Base-by-base conservation (phyloP, 192 early-diverging fungal genomes). In the Backusella liffmaniae region DNA sequence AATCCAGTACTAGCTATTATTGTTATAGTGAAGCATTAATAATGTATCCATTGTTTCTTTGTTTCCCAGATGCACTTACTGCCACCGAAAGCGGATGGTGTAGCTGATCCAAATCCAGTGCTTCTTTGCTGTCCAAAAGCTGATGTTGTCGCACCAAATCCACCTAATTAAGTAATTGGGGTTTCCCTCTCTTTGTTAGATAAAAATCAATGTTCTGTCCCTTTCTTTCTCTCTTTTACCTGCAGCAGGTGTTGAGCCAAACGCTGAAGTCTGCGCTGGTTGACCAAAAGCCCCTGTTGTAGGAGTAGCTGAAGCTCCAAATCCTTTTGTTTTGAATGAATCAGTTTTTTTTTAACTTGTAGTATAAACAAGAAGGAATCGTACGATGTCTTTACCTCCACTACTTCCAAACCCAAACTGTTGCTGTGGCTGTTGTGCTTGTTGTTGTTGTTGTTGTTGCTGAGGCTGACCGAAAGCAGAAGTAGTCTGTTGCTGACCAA, bases 51-150 rank as follows among this genome's bases (percentile, higher is more conserved):
- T 42, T 70, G 23, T 70, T 69, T 42, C 26, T 69, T 44, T 34
- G 15, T 46, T 30, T 29, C 41, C 41, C 3, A 36, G 9, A 36
- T 46, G 26, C 5, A 67, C 36, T 71, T 71, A 29, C 51, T 9
- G 7, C 26, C 71, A 18, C 73, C 83, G 75, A 76, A 77, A 12
- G 70, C 83, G 42, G 76, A 72, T 68, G 82, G 80, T n/a, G 79
- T 35, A 16, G 42, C 7, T 6, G 18, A 80, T 41, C 81, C 82
- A 73, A 88, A 88, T 0, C 79, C 88, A 44, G 80, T 69, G 5
- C 78, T 46, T 69, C 84, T 72, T 23, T 78, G 76, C 67, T 83
- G 73, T 39, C 72, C 66, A 37, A 77, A 72, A 29, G 78, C 71
- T n/a, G 68, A 35, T 21, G n/a, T 41, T 16, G 68, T 6, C 6